Evolutionary conservation across 345 rosid genomes (phyloP), one percentile per base, ranked within the genome.

Genomic region (Eucalyptus caleyi): DNA sequence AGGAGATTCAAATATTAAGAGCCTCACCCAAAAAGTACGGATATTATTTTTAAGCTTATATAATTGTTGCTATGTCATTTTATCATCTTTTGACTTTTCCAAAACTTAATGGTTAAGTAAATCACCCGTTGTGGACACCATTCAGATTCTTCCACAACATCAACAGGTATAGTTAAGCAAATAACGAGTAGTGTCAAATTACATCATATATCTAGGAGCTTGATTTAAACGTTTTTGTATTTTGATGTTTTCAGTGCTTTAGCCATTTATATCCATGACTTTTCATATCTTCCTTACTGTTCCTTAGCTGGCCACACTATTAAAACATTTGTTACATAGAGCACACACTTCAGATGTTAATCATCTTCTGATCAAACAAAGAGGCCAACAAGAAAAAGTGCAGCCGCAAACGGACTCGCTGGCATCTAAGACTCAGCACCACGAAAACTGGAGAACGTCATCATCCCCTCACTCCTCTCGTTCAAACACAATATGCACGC

Each of bases 81-180:
- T 69, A 4, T 69, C 44, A 8, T 65, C 40, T 50, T 65, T 65
- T 14, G 5, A 32, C 19, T 8, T 65, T 65, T 65, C 21, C 54
- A 65, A 50, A 40, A 50, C 44, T 72, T 88, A 87, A 7, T 51
- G 54, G 92, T 95, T 90, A 50, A 50, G 51, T 50, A 50, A 50
- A 50, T 50, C 18, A 50, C 18, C 51, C 3, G 0, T 88, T 90
- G 96, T 97, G 32, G 97, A 98, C 92, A 96, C 95, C 88, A 96
- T 98, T 80, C 95, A 95, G 88, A 95, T 96, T 86, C 98, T 98
- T 92, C 98, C 99, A 88, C 98, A 96, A 91, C 99, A 97, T 92
- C 99, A 97, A 90, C 97, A 96, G 93, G 99, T 97, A 92, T 26
- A 40, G 10, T 69, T 69, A 34, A 69, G 81, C 23, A 18, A 69